phyloP scores from a whole-genome alignment of 202 grass and related monocot species.

The Saccharum hybrid region DNA sequence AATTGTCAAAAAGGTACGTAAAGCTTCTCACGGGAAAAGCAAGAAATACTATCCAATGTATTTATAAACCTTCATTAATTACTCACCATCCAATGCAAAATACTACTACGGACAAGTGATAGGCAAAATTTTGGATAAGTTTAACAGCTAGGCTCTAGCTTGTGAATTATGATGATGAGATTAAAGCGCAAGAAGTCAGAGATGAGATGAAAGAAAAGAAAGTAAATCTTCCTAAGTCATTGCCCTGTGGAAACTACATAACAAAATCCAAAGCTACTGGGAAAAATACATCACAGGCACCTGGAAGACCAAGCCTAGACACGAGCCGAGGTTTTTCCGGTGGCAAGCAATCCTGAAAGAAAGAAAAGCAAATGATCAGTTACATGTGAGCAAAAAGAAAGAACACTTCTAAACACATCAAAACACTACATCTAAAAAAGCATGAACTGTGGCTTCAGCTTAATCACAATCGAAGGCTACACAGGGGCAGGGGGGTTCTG shows the following conservation, averaged over 20 bases:
- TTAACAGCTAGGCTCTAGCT: slow-evolving; percentile 14
- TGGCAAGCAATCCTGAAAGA: slow-evolving; percentile 78
- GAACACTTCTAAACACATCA: slow-evolving; percentile 19
- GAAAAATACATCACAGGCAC: slow-evolving; percentile 45
- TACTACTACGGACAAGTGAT: not conserved
- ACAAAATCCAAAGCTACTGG: not conserved
- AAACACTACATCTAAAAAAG: slow-evolving; percentile 26
- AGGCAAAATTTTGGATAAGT: slow-evolving; percentile 18
- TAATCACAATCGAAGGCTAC: slow-evolving; percentile 14
- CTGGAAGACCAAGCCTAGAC: slow-evolving; percentile 96
- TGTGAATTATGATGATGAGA: slow-evolving; percentile 4
- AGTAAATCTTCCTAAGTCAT: not conserved
- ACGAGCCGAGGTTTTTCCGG: slow-evolving; percentile 77
- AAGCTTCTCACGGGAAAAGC: slow-evolving; percentile 3
- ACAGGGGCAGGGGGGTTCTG: not conserved
- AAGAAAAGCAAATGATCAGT: slow-evolving; percentile 6
- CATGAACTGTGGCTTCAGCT: not conserved
- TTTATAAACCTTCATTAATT: not conserved
- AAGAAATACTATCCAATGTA: not conserved
- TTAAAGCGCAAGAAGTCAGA: not conserved
- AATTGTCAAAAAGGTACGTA: not conserved
- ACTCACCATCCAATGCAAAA: not conserved
- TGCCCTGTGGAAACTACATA: not conserved
- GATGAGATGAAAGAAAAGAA: slow-evolving; percentile 1
- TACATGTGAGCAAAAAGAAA: not conserved